Evolutionary conservation across 2,329 filamentous ascomycete species (phyloP).

Genomic region (Talaromyces sp.): DNA sequence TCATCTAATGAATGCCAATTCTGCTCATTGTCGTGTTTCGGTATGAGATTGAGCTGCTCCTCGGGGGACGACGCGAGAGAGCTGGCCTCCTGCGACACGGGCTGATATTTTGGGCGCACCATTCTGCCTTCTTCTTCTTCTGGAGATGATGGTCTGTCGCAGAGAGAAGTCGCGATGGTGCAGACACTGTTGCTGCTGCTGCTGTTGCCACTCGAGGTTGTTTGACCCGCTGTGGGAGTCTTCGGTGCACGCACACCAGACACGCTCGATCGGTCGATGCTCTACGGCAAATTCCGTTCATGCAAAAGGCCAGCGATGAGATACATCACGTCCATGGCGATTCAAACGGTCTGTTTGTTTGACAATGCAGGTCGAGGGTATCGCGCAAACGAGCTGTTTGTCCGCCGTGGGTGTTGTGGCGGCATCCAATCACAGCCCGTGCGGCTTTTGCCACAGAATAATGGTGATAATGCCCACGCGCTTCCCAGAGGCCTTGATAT

Average conservation of each 20-base stretch:
- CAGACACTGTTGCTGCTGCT: background rate
- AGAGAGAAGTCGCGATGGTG: background rate
- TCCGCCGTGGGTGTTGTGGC: background rate
- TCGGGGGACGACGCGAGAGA: background rate
- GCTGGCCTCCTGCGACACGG: background rate
- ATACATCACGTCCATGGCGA: background rate
- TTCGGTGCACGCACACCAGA: background rate
- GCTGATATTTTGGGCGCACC: slow-evolving; percentile 7
- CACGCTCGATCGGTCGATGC: background rate
- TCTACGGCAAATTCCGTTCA: background rate
- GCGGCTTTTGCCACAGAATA: background rate
- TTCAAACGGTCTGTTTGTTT: background rate
- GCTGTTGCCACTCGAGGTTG: background rate
- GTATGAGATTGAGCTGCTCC: background rate
- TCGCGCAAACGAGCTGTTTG: background rate
- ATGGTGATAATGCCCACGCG: no score
- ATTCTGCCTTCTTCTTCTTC: background rate
- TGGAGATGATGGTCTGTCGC: background rate
- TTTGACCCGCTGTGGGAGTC: background rate
- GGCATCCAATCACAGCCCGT: background rate
- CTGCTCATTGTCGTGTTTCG: slow-evolving; percentile 1
- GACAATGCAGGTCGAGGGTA: background rate
- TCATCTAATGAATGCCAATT: background rate
- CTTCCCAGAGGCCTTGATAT: no score
- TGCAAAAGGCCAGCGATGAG: background rate